Evolutionary conservation across 768 basidiomycete species (phyloP).

Genomic region (Calocera viscosa): DNA sequence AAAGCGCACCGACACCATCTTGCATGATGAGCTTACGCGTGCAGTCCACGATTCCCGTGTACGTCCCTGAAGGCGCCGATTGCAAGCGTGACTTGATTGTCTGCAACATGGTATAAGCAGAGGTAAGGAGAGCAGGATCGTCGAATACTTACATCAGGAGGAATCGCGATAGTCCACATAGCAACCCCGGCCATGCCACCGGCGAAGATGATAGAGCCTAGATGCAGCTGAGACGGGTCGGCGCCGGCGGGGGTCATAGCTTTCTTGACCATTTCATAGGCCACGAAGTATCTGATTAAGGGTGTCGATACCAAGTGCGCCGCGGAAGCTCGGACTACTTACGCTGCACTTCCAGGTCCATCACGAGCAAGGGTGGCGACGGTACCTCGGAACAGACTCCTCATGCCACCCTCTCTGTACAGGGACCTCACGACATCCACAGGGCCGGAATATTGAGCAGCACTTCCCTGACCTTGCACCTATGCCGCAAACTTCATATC

Average conservation of each 20-base stretch:
- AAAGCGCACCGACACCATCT: conserved; percentile 77
- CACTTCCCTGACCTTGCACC: conserved; percentile 79
- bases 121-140: background rate
- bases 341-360: conserved; percentile 94
- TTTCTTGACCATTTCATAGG: conserved; percentile 90
- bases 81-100: conserved; percentile 93
- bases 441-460: conserved; percentile 73
- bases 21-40: conserved; percentile 78
- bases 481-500: conserved; percentile 25
- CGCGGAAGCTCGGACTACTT: conserved; percentile 24
- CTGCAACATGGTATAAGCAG: conserved; percentile 32
- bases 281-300: conserved; percentile 73
- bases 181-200: conserved; percentile 92
- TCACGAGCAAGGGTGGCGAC: conserved; percentile 89
- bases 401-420: conserved; percentile 85
- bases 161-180: conserved; percentile 97
- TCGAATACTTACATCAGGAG: conserved; percentile 65
- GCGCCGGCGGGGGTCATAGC: conserved; percentile 66
- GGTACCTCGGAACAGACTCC: conserved; percentile 85
- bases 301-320: conserved; percentile 14
- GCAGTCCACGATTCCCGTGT: conserved; percentile 87
- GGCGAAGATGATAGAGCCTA: conserved; percentile 76
- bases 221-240: conserved; percentile 66
- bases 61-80: conserved; percentile 95
- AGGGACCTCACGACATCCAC: conserved; percentile 79